Conservation (phyloP, 768 basidiomycete species). For the Podaxis sp. region DNA sequence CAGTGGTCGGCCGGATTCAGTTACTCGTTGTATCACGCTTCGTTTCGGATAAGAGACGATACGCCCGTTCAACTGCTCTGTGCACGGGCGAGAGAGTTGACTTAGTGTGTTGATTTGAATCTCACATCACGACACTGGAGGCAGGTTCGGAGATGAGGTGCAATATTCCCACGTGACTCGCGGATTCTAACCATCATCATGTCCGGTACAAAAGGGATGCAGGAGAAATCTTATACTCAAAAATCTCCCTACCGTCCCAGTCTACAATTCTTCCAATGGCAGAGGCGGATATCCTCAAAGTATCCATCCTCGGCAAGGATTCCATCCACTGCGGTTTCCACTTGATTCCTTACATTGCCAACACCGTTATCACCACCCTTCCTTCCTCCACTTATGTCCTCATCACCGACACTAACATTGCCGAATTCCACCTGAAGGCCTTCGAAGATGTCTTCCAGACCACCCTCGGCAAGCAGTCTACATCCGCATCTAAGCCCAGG, state of each 20-base stretch:
- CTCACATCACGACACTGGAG: background rate
- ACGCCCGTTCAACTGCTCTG: background rate
- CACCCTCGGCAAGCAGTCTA: slow-evolving; percentile 25
- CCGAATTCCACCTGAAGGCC: slow-evolving; percentile 65
- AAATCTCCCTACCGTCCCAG: background rate
- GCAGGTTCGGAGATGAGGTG: background rate
- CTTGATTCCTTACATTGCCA: slow-evolving; percentile 79
- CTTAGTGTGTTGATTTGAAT: background rate
- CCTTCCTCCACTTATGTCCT: slow-evolving; percentile 86
- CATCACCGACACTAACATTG: slow-evolving; percentile 90
- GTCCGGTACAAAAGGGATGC: slow-evolving; percentile 11
- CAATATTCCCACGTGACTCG: slow-evolving; percentile 9
- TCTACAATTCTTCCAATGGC: slow-evolving; percentile 9
- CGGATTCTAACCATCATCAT: slow-evolving; percentile 8
- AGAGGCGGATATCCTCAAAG: slow-evolving; percentile 61
- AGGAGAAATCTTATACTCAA: slow-evolving; percentile 2
- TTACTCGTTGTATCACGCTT: slow-evolving; percentile 7
- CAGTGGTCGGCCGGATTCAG: background rate
- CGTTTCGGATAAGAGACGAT: background rate
- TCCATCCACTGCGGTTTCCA: slow-evolving; percentile 94
- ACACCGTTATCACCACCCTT: slow-evolving; percentile 65
- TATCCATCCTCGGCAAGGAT: slow-evolving; percentile 80
- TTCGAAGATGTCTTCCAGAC: slow-evolving; percentile 64
- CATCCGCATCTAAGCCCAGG: slow-evolving; percentile 38
- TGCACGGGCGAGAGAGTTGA: background rate